Evolutionary conservation across 2,329 filamentous ascomycete species (phyloP), one percentile per base, ranked within the genome.

Genomic region (Botrytis porri): DNA sequence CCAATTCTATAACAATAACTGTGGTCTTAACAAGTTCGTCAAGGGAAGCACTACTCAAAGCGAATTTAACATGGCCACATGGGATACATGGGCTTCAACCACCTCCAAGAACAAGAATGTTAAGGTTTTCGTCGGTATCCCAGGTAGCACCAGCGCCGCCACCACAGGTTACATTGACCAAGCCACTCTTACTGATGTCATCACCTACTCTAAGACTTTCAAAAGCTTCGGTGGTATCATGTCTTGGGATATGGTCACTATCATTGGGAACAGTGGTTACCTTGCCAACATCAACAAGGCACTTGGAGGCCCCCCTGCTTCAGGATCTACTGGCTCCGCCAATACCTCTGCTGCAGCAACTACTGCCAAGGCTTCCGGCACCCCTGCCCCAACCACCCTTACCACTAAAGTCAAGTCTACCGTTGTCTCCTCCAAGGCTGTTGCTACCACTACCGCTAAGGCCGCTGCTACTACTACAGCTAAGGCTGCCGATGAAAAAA

Each of bases 241-340:
- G 89, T 84, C 90, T 83, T 91, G 89, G 89, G 89, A 91, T 79
- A 87, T 87, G 81, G 86, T 84, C n/a, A 88, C 90, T 83, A 84
- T 87, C 6, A 88, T 70, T 20, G 71, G 43, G 20, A 73, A 73
- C 37, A 37, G 25, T 22, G 71, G 71, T 29, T 73, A 70, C 25
- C 65, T 73, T 18, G 54, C 41, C 18, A 57, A 45, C 25, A 54
- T 73, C n/a, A 62, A 39, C 35, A 57, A 73, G 37, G 71, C 65
- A 54, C 65, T 73, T 14, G 71, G 71, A 62, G 71, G 64, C 25
- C 25, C 67, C 6, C 67, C 48, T 35, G 59, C 67, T 60, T 70
- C 72, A 35, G 59, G 37, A 51, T 39, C 54, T 41, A 22, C 41
- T 25, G n/a, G 63, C 7, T 66, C 74, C 25, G 73, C 73, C 18